Evolutionary conservation across 1,284 basidiomycete species (phyloP), one percentile per base, ranked within the genome.

Genomic region (Trametes versicolor): DNA sequence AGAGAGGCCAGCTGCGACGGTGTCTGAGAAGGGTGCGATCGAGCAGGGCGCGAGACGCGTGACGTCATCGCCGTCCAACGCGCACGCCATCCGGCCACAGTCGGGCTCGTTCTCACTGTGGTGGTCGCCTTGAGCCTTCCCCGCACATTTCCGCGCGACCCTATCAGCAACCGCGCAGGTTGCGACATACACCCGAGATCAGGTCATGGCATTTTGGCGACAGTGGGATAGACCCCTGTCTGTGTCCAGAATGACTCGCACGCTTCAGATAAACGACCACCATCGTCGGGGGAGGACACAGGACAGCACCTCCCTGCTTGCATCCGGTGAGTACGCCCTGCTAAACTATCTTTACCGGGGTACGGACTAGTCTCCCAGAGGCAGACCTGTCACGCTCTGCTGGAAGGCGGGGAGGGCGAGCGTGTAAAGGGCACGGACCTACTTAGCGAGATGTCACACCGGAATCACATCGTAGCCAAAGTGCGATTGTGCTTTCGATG

Each of bases 121-220:
- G 59, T 51, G 51, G 51, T 60, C 59, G 51, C 19, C 36, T 32
- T 32, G 29, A 32, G 29, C 29, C 29, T 32, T 32, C 29, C 29
- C 29, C 29, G 29, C 29, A 32, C 29, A 32, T 41, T 39, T 12
- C 51, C 39, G 41, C 13, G 17, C 41, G 29, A 47, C 50, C 58
- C 39, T 60, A 60, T 60, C 51, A 53, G 29, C 43, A 25, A 54
- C 51, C 51, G 51, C 32, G 41, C 21, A 34, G 52, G 60, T 48
- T 21, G 59, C 60, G 47, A 61, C 52, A 55, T 47, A 39, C 41
- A 48, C 41, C 59, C 50, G 59, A 54, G 25, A 64, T 64, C 57
- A 43, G 41, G 15, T 43, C 41, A 43, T 43, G 15, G 15, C 41
- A n/a, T 19, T 19, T 43, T 43, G 1, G 50, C 50, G 32, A 52